phyloP scores from a whole-genome alignment of 148 eudicot species.

The Silene uniflora region DNA sequence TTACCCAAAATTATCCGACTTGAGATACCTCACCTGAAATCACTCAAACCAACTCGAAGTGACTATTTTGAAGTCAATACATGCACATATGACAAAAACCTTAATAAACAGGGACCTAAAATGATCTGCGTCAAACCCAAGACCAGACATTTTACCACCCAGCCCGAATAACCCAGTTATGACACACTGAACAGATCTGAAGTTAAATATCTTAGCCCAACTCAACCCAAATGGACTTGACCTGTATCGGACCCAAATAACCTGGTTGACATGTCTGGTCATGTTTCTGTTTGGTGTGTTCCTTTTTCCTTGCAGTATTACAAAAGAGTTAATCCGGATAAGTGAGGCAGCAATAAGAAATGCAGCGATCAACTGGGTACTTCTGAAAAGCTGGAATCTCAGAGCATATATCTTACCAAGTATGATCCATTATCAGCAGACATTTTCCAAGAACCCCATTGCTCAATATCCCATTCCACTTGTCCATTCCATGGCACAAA shows the following conservation, averaged over 20 bases:
- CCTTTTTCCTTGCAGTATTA: background rate
- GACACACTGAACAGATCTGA: background rate
- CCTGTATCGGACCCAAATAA: background rate
- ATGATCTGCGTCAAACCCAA: background rate
- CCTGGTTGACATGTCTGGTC: background rate
- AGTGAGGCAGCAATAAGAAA: background rate
- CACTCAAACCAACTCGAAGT: background rate
- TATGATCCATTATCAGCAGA: constrained; percentile 68
- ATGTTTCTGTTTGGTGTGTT: background rate
- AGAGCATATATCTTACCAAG: constrained; percentile 35
- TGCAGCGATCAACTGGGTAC: background rate
- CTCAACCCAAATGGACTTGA: background rate
- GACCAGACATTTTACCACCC: background rate
- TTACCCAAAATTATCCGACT: background rate
- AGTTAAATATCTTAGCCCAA: background rate
- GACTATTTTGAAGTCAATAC: background rate
- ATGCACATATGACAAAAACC: background rate
- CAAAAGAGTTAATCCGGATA: background rate
- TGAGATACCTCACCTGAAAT: too few relatives aligned
- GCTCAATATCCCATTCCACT: constrained; percentile 68
- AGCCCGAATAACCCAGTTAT: background rate
- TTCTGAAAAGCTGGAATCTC: constrained; percentile 6
- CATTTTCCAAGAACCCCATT: constrained; percentile 79
- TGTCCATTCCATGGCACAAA: constrained; percentile 96
- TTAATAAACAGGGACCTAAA: background rate